These are phyloP conservation scores for Exophiala phaeomuriformis DNA, from an alignment of 2,329 filamentous ascomycete genomes.

Conservation along the genomic window DNA sequence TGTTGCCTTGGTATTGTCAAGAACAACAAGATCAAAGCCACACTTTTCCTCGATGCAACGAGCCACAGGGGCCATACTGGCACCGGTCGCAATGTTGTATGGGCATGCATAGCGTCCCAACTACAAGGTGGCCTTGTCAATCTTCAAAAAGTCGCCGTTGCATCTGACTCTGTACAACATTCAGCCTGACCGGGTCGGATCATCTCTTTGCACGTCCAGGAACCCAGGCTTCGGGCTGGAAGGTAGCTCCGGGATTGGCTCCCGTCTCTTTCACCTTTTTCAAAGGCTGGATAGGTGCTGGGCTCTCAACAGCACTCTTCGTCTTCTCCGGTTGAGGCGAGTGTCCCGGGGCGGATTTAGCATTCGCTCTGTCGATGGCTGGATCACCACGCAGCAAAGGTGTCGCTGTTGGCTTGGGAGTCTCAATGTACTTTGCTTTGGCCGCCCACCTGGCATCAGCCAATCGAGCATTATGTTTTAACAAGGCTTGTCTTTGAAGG, in stretches of 20 bases:
- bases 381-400: slow-evolving; percentile 8
- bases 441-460: slow-evolving; percentile 57
- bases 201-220: slow-evolving; percentile 14
- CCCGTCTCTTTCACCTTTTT: slow-evolving; percentile 4
- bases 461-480: slow-evolving; percentile 52
- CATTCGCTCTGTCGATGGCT: neutral
- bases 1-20: too few relatives aligned
- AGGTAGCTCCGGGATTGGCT: slow-evolving; percentile 14
- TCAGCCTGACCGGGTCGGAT: neutral
- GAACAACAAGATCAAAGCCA: too few relatives aligned
- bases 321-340: slow-evolving; percentile 3
- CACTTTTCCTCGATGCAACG: too few relatives aligned
- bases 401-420: slow-evolving; percentile 37
- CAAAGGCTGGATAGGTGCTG: neutral
- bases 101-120: too few relatives aligned
- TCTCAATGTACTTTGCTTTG: slow-evolving; percentile 53
- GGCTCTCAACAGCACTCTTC: slow-evolving; percentile 1
- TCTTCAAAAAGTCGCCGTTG: too few relatives aligned
- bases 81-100: too few relatives aligned
- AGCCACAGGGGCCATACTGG: too few relatives aligned
- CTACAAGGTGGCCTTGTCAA: too few relatives aligned
- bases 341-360: slow-evolving; percentile 1
- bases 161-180: neutral
- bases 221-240: slow-evolving; percentile 15
- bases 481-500: slow-evolving; percentile 48